Evolutionary conservation across 1,284 basidiomycete species (phyloP), one percentile per base, ranked within the genome.

Genomic region (Trametes sp.): DNA sequence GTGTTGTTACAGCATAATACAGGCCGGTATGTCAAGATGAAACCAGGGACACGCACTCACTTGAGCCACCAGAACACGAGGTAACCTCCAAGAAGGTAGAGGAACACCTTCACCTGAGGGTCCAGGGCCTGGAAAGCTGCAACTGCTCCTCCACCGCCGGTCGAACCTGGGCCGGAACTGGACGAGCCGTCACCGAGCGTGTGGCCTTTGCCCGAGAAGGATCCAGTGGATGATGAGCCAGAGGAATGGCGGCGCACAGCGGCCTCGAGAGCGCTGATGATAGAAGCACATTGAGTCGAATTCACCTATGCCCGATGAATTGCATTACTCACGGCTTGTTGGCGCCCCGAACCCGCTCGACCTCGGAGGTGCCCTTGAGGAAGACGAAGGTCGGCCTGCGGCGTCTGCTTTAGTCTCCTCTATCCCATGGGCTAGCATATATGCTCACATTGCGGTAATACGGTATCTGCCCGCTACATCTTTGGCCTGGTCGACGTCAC

Each of bases 371-470:
- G n/a, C 89, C 89, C 69, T 85, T 87, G 64, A 93, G 71, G 72
- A 93, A 92, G 36, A 93, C 73, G 68, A 93, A 93, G 0, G 92
- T 92, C 4, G 92, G 91, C 91, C 92, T 93, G 50, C 48, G 26
- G 6, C 11, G 19, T 33, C 16, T 13, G 9, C 16, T 10, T 50
- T 53, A 38, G 11, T 23, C 35, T 38, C 33, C 24, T 41, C 16
- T 41, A n/a, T 41, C 21, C 0, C n/a, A 26, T 21, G 28, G 16
- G 31, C 9, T 29, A 55, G 52, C 42, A 59, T 33, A 38, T 48
- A 4, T 8, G 74, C 84, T 69, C 69, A 89, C 90, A 93, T 92
- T 1, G 88, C 89, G 36, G 84, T 77, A 50, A 93, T 81, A 2
- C 75, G 75, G 72, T 92, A 93, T 45, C 76, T 66, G 33, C 77